Conservation (phyloP, 164 flowering plant genomes). For the Echeveria elegans region DNA sequence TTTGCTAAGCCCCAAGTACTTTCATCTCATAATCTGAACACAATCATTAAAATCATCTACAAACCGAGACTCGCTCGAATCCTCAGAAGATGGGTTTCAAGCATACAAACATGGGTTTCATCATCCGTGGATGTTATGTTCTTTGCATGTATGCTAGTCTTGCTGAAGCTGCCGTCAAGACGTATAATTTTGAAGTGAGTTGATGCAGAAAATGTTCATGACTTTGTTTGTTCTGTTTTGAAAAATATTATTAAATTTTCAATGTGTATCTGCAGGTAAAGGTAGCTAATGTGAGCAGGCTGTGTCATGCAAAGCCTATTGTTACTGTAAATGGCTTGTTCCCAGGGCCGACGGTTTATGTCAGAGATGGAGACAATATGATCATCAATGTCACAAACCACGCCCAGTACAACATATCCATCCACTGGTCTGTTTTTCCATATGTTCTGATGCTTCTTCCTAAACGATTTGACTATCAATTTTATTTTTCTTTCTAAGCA, state of each 20-base stretch:
- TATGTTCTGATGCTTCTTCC: neutral
- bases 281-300: constrained; percentile 9
- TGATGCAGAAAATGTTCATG: neutral
- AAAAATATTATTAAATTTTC: neutral
- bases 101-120: neutral
- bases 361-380: constrained; percentile 8
- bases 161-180: constrained; percentile 10
- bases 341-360: constrained; percentile 8
- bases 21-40: neutral
- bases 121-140: neutral
- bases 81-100: neutral
- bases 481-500: neutral
- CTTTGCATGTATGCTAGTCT: neutral
- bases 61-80: neutral
- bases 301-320: constrained; percentile 10
- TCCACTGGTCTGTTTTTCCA: constrained; percentile 2
- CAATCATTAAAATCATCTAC: neutral
- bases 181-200: constrained; percentile 8
- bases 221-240: constrained; percentile 1
- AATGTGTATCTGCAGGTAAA: constrained; percentile 1
- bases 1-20: neutral
- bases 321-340: constrained; percentile 10
- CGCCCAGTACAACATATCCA: constrained; percentile 10
- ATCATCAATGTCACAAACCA: constrained; percentile 9
- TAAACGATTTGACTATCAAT: neutral